phyloP scores from a whole-genome alignment of 257 asterid genomes.

The Solanum pimpinellifolium region DNA sequence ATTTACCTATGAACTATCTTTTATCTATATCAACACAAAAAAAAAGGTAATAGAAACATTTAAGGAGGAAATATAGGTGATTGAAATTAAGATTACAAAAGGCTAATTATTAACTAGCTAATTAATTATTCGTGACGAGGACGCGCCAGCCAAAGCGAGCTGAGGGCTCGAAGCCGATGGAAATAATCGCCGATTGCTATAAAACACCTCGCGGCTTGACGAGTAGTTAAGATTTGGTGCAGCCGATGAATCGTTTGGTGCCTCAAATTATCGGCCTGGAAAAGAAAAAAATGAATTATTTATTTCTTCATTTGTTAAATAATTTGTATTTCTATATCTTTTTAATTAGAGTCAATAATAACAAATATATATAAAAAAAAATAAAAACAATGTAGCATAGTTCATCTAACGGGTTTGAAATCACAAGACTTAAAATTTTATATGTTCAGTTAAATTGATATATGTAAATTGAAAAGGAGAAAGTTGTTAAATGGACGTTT shows the following conservation, averaged over 20 bases:
- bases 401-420: rapidly evolving
- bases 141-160: constrained; percentile 70
- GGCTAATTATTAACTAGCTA: neutral
- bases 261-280: constrained; percentile 73
- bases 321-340: neutral
- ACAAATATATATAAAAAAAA: neutral
- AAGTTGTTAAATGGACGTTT: neutral
- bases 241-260: constrained; percentile 58
- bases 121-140: constrained; percentile 37
- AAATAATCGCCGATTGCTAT: constrained; percentile 65
- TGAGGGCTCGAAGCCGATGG: constrained; percentile 84
- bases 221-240: constrained; percentile 54
- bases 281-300: neutral
- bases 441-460: neutral
- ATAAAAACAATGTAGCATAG: neutral
- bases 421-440: neutral
- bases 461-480: neutral
- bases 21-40: constrained; percentile 17
- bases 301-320: neutral
- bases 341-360: neutral
- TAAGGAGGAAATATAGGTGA: neutral
- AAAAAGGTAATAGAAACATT: neutral
- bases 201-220: constrained; percentile 64
- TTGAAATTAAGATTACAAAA: constrained; percentile 6
- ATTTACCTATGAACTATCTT: neutral